Percentiles rank a stretch among this genome's conserved stretches.
Evolutionary conservation across 2,329 filamentous ascomycete genomes (phyloP).

Genomic region (Trichophyton schoenleinii): DNA sequence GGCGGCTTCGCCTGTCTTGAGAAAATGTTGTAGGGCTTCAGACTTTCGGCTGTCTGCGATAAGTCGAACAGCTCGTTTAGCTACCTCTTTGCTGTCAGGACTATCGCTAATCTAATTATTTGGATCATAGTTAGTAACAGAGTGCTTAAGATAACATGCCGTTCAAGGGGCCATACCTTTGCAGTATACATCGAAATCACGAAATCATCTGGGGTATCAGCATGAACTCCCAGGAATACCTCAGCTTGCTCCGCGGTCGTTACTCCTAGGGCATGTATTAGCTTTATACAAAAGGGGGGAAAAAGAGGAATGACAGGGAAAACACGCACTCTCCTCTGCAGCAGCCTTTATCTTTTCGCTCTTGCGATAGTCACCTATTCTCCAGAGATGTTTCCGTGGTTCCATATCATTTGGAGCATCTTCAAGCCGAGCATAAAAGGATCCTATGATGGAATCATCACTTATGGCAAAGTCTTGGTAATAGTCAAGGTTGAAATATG

Average conservation of each 20-base stretch:
- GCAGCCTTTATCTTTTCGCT: slow-evolving; percentile 48
- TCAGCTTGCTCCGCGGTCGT: slow-evolving; percentile 54
- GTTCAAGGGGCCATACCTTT: slow-evolving; percentile 33
- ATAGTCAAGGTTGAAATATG: slow-evolving; percentile 42
- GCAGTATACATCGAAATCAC: slow-evolving; percentile 44
- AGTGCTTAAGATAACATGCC: background rate
- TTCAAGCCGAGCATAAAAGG: slow-evolving; percentile 47
- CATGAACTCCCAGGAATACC: slow-evolving; percentile 45
- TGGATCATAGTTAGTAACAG: background rate
- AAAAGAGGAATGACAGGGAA: background rate
- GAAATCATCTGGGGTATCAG: slow-evolving; percentile 43
- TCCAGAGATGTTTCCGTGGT: slow-evolving; percentile 43
- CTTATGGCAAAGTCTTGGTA: slow-evolving; percentile 33
- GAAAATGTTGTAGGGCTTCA: slow-evolving; percentile 39
- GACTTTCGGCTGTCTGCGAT: slow-evolving; percentile 50
- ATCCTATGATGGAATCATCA: slow-evolving; percentile 50
- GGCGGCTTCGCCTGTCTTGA: slow-evolving; percentile 40
- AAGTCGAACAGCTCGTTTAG: slow-evolving; percentile 43
- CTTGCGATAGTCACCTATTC: slow-evolving; percentile 46
- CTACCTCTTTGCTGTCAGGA: slow-evolving; percentile 37
- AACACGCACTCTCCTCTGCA: slow-evolving; percentile 41
- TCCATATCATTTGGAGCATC: slow-evolving; percentile 46
- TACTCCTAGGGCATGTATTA: slow-evolving; percentile 29
- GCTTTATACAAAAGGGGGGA: background rate
- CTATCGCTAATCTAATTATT: slow-evolving; percentile 38